Base-by-base conservation (phyloP, 768 basidiomycete genomes). In the Leccinum subgranulosum region DNA sequence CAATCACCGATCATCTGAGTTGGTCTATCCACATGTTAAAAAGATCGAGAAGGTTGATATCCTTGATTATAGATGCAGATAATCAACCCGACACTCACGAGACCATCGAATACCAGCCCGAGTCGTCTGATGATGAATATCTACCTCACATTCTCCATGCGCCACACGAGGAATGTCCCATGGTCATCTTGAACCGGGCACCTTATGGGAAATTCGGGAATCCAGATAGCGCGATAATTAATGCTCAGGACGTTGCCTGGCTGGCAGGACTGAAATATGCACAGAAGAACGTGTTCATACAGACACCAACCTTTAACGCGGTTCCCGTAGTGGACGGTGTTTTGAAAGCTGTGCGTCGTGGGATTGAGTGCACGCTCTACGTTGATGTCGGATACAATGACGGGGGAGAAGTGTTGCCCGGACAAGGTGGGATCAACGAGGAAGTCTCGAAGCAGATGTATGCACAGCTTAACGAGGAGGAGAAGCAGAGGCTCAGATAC, bases 281-380 rank as follows among this genome's bases (percentile, higher is more conserved):
- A 8, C 72, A 78, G 66, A 78, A 78, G 64, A 80, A 72, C 51
- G 78, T 88, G n/a, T 87, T 89, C 72, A 84, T 89, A 55, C 88
- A 90, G 76, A 83, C 85, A 0, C 88, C 88, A 1, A 87, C 85
- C 8, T 79, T 88, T 58, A 89, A 90, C 58, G 86, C 88, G 4
- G 71, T 70, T 17, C 87, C 86, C 3, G 78, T 86, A 28, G 79
- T 87, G 21, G 74, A 80, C 15, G 84, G 79, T 9, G 74, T 83
- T 55, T 74, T 88, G 63, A 79, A 80, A 55, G 84, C 88, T 2
- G 84, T 84, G 66, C 73, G 82, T 19, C 74, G 84, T 28, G 87
- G 84, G 6, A 77, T 90, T 4, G 76, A 81, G 46, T 84, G 85
- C 34, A 79, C 77, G 11, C 74, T 87, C 17, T 85, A 84, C 64